These are phyloP conservation scores for Rhizopogon sp. DNA, from an alignment of 768 basidiomycete genomes.

Conservation along the genomic window DNA sequence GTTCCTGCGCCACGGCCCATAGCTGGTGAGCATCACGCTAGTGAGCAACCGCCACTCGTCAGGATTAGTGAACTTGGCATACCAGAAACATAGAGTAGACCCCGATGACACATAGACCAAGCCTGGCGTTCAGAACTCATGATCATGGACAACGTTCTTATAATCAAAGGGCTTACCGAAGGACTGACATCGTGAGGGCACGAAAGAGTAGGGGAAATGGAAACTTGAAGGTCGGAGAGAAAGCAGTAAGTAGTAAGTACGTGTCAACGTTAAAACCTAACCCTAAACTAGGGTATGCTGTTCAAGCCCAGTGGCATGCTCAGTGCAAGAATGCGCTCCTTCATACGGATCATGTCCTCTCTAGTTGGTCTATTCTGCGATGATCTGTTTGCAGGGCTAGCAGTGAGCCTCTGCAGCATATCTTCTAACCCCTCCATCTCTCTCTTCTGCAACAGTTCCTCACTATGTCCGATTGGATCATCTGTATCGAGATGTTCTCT, in stretches of 20 bases:
- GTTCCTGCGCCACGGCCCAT: constrained; percentile 93
- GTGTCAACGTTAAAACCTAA: constrained; percentile 17
- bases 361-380: constrained; percentile 26
- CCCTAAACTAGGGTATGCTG: constrained; percentile 10
- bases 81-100: constrained; percentile 94
- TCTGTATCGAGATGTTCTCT: constrained; percentile 50
- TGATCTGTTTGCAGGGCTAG: constrained; percentile 16
- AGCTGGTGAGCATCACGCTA: constrained; percentile 37
- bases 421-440: constrained; percentile 55
- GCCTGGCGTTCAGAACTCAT: constrained; percentile 30
- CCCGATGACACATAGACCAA: constrained; percentile 74
- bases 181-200: constrained; percentile 16
- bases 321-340: constrained; percentile 30
- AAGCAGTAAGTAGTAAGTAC: constrained; percentile 5
- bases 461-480: constrained; percentile 28
- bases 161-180: constrained; percentile 15
- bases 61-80: constrained; percentile 20
- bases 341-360: constrained; percentile 37
- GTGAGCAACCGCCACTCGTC: constrained; percentile 4
- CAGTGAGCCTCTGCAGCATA: constrained; percentile 41
- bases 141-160: not conserved
- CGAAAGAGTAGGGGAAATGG: not conserved
- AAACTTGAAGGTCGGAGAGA: not conserved
- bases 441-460: constrained; percentile 41
- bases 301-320: constrained; percentile 20